These are phyloP conservation scores for Zymoseptoria passerinii DNA, from an alignment of 2,329 filamentous ascomycete genomes.

Conservation along the genomic window DNA sequence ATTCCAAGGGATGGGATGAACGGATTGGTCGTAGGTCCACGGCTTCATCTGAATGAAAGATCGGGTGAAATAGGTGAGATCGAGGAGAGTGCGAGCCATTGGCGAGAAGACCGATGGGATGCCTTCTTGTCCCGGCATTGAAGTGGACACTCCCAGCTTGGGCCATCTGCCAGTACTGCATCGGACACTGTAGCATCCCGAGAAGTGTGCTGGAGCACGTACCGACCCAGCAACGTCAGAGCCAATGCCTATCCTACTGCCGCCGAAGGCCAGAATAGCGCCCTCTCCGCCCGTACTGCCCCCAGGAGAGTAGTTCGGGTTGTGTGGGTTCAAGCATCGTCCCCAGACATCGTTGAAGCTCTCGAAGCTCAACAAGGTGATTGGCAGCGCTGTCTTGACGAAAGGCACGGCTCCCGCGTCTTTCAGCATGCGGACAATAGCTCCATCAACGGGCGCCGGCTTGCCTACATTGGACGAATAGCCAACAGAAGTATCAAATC, in stretches of 20 bases:
- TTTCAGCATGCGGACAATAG: slow-evolving; percentile 68
- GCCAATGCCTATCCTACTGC: slow-evolving; percentile 79
- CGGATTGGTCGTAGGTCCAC: slow-evolving; percentile 80
- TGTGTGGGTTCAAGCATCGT: slow-evolving; percentile 72
- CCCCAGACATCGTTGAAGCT: slow-evolving; percentile 77
- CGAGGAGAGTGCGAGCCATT: slow-evolving; percentile 78
- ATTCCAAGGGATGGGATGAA: slow-evolving; percentile 78
- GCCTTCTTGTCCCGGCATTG: slow-evolving; percentile 88
- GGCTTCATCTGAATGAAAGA: slow-evolving; percentile 71
- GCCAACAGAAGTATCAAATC: slow-evolving; percentile 74
- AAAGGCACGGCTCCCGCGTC: slow-evolving; percentile 83
- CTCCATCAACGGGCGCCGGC: slow-evolving; percentile 58
- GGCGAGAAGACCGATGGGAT: slow-evolving; percentile 83
- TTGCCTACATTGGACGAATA: slow-evolving; percentile 67
- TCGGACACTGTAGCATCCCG: slow-evolving; percentile 76
- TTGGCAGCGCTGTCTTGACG: slow-evolving; percentile 84
- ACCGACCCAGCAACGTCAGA: slow-evolving; percentile 89
- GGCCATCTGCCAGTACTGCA: slow-evolving; percentile 89
- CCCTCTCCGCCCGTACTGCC: slow-evolving; percentile 82
- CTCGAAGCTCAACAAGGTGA: slow-evolving; percentile 80
- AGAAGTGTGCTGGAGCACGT: slow-evolving; percentile 77
- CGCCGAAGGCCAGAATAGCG: slow-evolving; percentile 71
- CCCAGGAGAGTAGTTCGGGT: slow-evolving; percentile 73
- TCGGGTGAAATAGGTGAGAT: slow-evolving; percentile 76
- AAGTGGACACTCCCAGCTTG: slow-evolving; percentile 72